A percentile compares a stretch with the other conserved stretches of the same genome.
phyloP scores from a whole-genome alignment of 495 filamentous ascomycete species.

The Xylaria nigripes region DNA sequence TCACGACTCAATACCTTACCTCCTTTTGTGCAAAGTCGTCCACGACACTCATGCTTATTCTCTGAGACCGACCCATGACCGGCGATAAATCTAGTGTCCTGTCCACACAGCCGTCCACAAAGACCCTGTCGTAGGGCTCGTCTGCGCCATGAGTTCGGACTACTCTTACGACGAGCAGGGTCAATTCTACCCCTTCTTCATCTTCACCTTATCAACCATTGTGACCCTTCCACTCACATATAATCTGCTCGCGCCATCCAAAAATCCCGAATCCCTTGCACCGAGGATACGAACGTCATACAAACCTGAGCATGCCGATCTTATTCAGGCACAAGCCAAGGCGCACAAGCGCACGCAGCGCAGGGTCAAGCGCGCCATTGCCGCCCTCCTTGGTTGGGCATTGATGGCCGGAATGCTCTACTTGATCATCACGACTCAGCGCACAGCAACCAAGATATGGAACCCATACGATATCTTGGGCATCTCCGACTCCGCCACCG shows the following conservation, averaged over 20 bases:
- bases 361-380: slow-evolving; percentile 75
- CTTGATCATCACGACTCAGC: slow-evolving; percentile 71
- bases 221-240: slow-evolving; percentile 89
- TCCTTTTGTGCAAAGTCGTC: not conserved
- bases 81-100: not conserved
- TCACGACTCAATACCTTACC: slow-evolving; percentile 24
- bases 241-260: slow-evolving; percentile 67
- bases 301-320: slow-evolving; percentile 70
- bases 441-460: slow-evolving; percentile 70
- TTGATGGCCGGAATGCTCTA: slow-evolving; percentile 90
- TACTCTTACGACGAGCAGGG: slow-evolving; percentile 98
- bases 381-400: slow-evolving; percentile 67
- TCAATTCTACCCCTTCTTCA: slow-evolving; percentile 98
- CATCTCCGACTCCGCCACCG: slow-evolving; percentile 72
- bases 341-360: slow-evolving; percentile 86
- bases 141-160: slow-evolving; percentile 76
- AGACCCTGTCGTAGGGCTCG: slow-evolving; percentile 25
- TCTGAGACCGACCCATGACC: slow-evolving; percentile 3
- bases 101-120: not conserved
- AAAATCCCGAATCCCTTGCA: slow-evolving; percentile 51
- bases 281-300: slow-evolving; percentile 56
- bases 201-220: slow-evolving; percentile 80
- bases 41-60: not conserved
- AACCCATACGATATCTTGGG: slow-evolving; percentile 93
- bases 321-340: slow-evolving; percentile 76